Base-by-base conservation (phyloP, 1,284 basidiomycete species). In the Vanrija humicola region DNA sequence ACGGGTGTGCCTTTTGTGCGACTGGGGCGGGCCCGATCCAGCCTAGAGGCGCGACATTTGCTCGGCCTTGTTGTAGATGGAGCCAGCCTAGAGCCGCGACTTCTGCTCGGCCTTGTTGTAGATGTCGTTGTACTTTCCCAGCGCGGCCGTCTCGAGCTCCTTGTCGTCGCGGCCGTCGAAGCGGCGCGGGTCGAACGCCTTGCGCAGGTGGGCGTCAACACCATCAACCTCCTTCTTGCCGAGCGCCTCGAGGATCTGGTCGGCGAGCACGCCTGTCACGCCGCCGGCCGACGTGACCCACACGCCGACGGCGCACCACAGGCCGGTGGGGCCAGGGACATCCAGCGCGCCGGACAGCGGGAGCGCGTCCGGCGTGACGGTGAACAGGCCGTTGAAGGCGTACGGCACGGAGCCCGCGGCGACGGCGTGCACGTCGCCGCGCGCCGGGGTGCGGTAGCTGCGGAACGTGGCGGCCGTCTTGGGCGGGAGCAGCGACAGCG, bases 201-300 rank as follows among this genome's bases (percentile, higher is more conserved):
- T 23, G 18, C 57, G 50, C 29, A 68, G 34, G 26, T 46, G 55
- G 38, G 28, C 40, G 6, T 53, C 43, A 9, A 21, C 29, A 14
- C 46, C 47, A 29, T 6, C 12, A 1, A 39, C 46, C 9, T 15
- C 19, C 14, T 28, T 10, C 39, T 46, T 49, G 15, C 58, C 58
- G 9, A 55, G 6, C 6, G 50, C 53, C 23, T 46, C 39, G 5
- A 61, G 29, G 16, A 68, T 47, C 50, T 52, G 29, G 18, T 56
- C 52, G 0, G 65, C 65, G 16, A 67, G 54, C n/a, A 68, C 40
- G 1, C 51, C 55, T 10, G 59, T 58, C 18, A 43, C 21, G 2
- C 64, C 67, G 0, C 53, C 65, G 3, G 65, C 67, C 38, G 66
- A 62, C 15, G 65, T 68, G 21, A 68, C 65, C 67, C 67, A 68